phyloP scores from a whole-genome alignment of 2,329 filamentous ascomycete species.

The Chalaropsis ovoidea region DNA sequence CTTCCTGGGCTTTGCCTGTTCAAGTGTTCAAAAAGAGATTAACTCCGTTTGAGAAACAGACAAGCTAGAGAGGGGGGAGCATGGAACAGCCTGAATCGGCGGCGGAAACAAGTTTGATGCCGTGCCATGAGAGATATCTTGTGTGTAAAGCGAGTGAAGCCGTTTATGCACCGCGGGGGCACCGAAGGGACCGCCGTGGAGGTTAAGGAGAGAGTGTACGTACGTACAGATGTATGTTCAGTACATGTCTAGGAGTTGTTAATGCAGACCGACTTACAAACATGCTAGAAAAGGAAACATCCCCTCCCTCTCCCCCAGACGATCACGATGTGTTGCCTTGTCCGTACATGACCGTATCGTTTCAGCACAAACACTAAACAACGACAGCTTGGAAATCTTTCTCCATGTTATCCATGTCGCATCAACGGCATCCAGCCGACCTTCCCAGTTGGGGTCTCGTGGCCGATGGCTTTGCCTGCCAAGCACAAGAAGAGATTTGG shows the following conservation, averaged over 20 bases:
- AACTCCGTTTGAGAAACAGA: background rate
- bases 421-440: background rate
- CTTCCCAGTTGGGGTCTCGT: background rate
- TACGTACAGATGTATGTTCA: too few relatives aligned
- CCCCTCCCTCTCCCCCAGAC: background rate
- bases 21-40: background rate
- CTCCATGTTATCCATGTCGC: background rate
- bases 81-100: background rate
- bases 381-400: background rate
- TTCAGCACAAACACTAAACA: constrained; percentile 10
- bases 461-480: background rate
- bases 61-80: background rate
- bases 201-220: too few relatives aligned
- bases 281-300: background rate
- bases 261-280: background rate
- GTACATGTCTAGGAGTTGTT: too few relatives aligned
- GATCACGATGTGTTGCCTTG: background rate
- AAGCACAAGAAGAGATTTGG: background rate
- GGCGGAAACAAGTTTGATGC: background rate
- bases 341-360: background rate
- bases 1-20: background rate
- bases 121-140: background rate
- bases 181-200: too few relatives aligned
- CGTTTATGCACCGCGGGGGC: too few relatives aligned
- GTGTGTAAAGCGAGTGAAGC: background rate